Evolutionary conservation across 441 rosid species (phyloP).

Genomic region (Euphorbia neoarborescens): DNA sequence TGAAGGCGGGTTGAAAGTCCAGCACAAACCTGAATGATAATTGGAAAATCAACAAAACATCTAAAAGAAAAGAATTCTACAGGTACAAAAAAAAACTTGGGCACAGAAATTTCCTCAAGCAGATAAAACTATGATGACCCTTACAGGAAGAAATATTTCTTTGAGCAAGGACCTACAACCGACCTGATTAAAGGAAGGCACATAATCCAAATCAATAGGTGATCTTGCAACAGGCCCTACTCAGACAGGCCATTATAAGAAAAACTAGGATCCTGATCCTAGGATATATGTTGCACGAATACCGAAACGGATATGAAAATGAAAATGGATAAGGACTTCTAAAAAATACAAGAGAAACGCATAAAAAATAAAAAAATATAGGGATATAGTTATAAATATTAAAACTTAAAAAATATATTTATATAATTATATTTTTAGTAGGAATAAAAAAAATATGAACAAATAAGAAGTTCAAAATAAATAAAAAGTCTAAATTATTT

Average conservation of each 20-base stretch:
- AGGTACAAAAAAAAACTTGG: not conserved
- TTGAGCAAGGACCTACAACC: constrained; percentile 6
- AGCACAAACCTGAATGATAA: constrained; percentile 62
- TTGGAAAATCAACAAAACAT: constrained; percentile 13
- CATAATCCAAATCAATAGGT: constrained; percentile 8
- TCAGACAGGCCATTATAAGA: not conserved
- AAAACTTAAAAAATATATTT: too few species aligned
- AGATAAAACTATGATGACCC: not conserved
- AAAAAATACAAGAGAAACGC: too few species aligned
- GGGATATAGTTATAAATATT: too few species aligned
- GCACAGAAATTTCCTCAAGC: not conserved
- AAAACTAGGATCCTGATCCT: too few species aligned
- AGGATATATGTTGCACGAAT: too few species aligned
- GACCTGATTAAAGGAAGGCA: not conserved
- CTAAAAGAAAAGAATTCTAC: not conserved
- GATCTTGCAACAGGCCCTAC: not conserved
- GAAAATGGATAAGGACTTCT: too few species aligned
- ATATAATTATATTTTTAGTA: too few species aligned
- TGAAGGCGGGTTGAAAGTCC: constrained; percentile 95
- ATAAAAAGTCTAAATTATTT: too few species aligned
- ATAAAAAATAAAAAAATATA: too few species aligned
- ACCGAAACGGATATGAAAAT: too few species aligned
- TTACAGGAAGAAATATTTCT: not conserved
- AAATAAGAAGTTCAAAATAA: too few species aligned
- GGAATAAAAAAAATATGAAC: too few species aligned